phyloP scores from a whole-genome alignment of 1,284 basidiomycete species.

The Hemileia vastatrix region DNA sequence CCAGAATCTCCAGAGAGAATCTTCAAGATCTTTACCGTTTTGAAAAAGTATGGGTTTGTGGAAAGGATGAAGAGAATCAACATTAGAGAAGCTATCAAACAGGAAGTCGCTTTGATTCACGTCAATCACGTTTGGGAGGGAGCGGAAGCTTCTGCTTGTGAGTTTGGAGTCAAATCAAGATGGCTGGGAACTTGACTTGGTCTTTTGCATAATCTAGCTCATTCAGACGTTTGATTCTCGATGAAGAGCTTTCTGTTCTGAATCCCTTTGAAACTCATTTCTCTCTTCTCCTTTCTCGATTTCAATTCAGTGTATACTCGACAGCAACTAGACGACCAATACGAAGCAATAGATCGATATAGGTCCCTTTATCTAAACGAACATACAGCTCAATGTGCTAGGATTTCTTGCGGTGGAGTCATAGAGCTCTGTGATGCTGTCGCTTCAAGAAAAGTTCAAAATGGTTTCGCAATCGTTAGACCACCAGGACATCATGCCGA shows the following conservation, averaged over 20 bases:
- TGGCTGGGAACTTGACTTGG: too few relatives aligned
- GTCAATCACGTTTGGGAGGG: background rate
- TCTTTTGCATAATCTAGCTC: too few relatives aligned
- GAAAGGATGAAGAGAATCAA: background rate
- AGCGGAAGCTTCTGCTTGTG: background rate
- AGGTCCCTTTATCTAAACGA: conserved; percentile 15
- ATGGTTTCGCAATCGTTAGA: conserved; percentile 24
- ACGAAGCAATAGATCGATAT: background rate
- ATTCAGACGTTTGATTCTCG: too few relatives aligned
- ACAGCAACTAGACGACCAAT: background rate
- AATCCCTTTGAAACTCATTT: background rate
- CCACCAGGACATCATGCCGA: conserved; percentile 26
- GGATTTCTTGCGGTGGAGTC: conserved; percentile 1
- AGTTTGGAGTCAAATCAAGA: background rate
- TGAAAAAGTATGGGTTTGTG: background rate
- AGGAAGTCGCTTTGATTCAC: background rate
- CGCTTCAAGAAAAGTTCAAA: conserved; percentile 7
- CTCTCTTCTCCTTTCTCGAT: background rate
- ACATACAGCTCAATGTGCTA: conserved; percentile 6
- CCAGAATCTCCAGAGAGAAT: background rate
- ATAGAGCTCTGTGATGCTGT: conserved; percentile 23
- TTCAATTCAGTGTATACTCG: background rate
- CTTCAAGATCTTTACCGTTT: background rate
- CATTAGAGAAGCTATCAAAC: background rate
- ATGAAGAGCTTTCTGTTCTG: too few relatives aligned